Evolutionary conservation across 2,329 filamentous ascomycete species (phyloP), one percentile per base, ranked within the genome.

Genomic region (Cytospora schulzeri): DNA sequence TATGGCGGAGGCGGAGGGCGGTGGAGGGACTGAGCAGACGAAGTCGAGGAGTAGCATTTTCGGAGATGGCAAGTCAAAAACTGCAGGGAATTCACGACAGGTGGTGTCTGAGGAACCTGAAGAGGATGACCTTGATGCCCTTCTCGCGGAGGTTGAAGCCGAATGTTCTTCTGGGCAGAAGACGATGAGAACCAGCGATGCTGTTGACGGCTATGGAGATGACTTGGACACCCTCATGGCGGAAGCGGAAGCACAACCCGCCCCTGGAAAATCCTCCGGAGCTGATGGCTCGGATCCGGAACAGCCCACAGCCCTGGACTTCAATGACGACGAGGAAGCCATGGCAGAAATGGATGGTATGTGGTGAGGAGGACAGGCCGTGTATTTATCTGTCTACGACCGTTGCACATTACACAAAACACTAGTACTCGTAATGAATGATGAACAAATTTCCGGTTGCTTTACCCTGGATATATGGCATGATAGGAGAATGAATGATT

Each of bases 261-360:
- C 38, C 6, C 48, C 59, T 26, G 45, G 28, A 31, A 65, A 41
- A 7, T 26, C 65, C 4, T 29, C 56, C 26, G 31, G 11, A 15
- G 31, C 51, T 50, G 28, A 12, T 48, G 38, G 50, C 38, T 50
- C 50, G 9, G 56, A 11, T 38, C 38, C 48, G 14, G 60, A 57
- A 9, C 62, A 57, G 9, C 62, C 45, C 45, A 59, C 54, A 7
- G 57, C 19, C 29, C 69, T 74, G 5, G 73, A 81, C 41, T 87
- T 85, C 72, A 83, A 81, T 1, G 87, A 88, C 61, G 88, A 90
- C 17, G 86, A 90, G 75, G 88, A 87, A 66, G 88, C 84, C 0
- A 88, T 92, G 86, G 85, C 83, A 45, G 86, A 86, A 68, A 85
- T 87, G 82, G 83, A 84, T 50, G 83, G 80, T 0, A 67, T 85